Base-by-base conservation (phyloP, 2,329 filamentous ascomycete genomes). In the Macrophomina phaseolina region DNA sequence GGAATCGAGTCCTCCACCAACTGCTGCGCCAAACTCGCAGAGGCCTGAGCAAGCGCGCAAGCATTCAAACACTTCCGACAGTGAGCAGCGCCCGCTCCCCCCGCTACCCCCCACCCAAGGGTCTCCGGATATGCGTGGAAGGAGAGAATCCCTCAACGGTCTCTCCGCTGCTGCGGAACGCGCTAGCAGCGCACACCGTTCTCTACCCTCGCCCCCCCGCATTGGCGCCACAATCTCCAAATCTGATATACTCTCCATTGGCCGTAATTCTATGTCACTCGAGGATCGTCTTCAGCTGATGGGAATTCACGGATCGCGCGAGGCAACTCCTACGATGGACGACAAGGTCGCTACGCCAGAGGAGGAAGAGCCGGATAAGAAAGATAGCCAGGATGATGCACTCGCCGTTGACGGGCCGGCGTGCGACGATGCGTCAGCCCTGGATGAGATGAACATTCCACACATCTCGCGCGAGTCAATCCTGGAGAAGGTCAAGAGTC, bases 381-480 rank as follows among this genome's bases (percentile, higher is more conserved):
- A 71, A 38, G 69, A 73, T 30, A 68, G 53, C 12, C 53, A 69
- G n/a, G 71, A 67, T 34, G 71, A 67, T 34, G 70, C 75, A 9
- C 68, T 77, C 34, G 73, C 76, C 9, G 69, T 79, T 28, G 78
- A 81, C 12, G 76, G 78, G 30, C 75, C 77, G 34, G 74, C 72
- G 28, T 76, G 77, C 5, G 75, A 76, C 23, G 78, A 76, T 16
- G 77, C 74, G 38, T 72, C 69, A n/a, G 38, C 48, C 46, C 56
- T 75, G 28, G 74, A 78, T 8, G 86, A 89, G 67, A 90, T 90
- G 71, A 84, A 90, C 70, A 81, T 90, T 14, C 92, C 91, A 11
- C 90, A 90, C 65, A 97, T 98, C 74, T 97, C 94, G 8, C 88
- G 94, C 45, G 95, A 98, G 76, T 97, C 94, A 0, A 98, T 98